phyloP scores from a whole-genome alignment of 2,329 filamentous ascomycete genomes.

The Dothideomycetes sp. region DNA sequence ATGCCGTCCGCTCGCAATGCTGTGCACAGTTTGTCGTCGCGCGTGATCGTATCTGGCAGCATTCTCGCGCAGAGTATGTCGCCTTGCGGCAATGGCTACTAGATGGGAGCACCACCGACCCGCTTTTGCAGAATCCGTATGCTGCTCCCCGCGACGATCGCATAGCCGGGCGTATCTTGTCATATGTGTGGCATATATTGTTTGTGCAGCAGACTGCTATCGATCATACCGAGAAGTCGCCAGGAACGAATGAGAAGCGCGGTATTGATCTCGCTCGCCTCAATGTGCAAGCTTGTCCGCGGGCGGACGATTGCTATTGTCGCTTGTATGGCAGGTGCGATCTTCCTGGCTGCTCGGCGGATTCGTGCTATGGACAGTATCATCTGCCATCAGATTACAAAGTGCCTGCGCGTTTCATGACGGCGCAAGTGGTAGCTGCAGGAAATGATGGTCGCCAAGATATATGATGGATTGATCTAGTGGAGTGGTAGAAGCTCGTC shows the following conservation, averaged over 20 bases:
- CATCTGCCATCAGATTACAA: constrained; percentile 19
- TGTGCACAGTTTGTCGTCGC: constrained; percentile 52
- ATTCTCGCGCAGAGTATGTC: constrained; percentile 43
- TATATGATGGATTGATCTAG: too few relatives aligned
- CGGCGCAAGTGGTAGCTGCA: too few relatives aligned
- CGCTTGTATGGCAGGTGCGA: constrained; percentile 53
- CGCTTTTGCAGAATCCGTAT: too few relatives aligned
- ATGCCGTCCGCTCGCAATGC: constrained; percentile 7
- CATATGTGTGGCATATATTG: constrained; percentile 53
- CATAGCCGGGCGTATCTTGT: constrained; percentile 48
- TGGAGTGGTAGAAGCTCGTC: too few relatives aligned
- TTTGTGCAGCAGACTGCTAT: constrained; percentile 26
- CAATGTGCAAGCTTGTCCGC: constrained; percentile 41
- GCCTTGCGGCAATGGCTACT: constrained; percentile 48
- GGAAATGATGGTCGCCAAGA: too few relatives aligned
- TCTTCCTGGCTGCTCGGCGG: constrained; percentile 23
- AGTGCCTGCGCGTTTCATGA: too few relatives aligned
- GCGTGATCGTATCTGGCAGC: constrained; percentile 36
- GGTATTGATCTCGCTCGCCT: constrained; percentile 25
- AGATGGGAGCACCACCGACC: constrained; percentile 28
- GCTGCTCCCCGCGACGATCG: constrained; percentile 38
- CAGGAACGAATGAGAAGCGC: constrained; percentile 7
- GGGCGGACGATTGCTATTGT: constrained; percentile 53
- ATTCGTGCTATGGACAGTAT: constrained; percentile 29
- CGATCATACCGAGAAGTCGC: not conserved